Conservation (phyloP, 208 protist genomes). For the Trypanosoma conorhini region DNA sequence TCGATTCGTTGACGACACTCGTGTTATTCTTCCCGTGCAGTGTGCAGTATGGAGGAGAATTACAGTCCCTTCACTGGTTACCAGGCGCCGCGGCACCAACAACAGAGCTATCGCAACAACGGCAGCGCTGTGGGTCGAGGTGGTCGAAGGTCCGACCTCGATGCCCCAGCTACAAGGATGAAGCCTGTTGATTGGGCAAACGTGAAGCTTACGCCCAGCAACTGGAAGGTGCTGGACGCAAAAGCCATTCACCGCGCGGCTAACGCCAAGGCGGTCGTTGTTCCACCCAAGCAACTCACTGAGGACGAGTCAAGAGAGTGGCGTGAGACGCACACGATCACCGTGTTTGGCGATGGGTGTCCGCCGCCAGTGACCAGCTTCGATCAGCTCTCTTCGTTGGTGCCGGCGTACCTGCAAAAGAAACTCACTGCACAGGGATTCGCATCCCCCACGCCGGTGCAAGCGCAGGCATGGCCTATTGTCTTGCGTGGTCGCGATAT, state of each 20-base stretch:
- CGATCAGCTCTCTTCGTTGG: slow-evolving; percentile 50
- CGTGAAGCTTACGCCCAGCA: slow-evolving; percentile 58
- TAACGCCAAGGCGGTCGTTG: slow-evolving; percentile 26
- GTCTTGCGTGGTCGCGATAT: slow-evolving; percentile 86
- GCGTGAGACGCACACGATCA: slow-evolving; percentile 63
- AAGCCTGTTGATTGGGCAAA: slow-evolving; percentile 64
- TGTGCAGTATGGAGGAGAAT: slow-evolving; percentile 43
- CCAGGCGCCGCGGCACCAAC: slow-evolving; percentile 1
- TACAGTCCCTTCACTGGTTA: slow-evolving; percentile 86
- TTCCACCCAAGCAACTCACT: slow-evolving; percentile 32
- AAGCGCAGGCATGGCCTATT: slow-evolving; percentile 86
- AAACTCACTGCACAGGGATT: slow-evolving; percentile 87
- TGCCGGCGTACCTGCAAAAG: slow-evolving; percentile 70
- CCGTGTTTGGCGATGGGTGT: slow-evolving; percentile 59
- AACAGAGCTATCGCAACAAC: slow-evolving; percentile 7
- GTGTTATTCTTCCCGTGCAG: not conserved
- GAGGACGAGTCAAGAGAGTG: slow-evolving; percentile 64
- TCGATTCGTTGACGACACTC: slow-evolving; percentile 1
- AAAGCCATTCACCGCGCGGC: slow-evolving; percentile 61
- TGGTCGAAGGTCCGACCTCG: slow-evolving; percentile 7
- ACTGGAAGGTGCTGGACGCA: slow-evolving; percentile 82
- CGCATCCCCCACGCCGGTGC: slow-evolving; percentile 79
- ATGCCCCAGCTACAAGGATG: slow-evolving; percentile 48
- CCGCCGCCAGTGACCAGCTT: slow-evolving; percentile 70
- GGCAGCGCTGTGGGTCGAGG: slow-evolving; percentile 12